These are phyloP conservation scores for Coniochaeta pulveracea DNA, from an alignment of 2,329 filamentous ascomycete genomes.

Conservation along the genomic window DNA sequence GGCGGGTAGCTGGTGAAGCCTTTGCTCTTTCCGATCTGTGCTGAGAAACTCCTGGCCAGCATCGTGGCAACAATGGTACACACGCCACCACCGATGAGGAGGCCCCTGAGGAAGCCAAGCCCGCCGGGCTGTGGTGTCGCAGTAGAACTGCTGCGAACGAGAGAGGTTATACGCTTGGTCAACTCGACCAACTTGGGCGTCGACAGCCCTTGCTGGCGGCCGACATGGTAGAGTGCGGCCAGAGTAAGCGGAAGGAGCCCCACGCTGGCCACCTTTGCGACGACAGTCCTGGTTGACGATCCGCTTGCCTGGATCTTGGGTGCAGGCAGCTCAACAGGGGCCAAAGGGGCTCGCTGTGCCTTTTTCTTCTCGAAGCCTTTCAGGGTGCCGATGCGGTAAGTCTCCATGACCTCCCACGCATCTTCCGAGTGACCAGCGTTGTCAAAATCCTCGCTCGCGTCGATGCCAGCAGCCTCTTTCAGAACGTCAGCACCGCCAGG, in stretches of 20 bases:
- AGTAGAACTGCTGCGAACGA: conserved; percentile 10
- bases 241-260: no score
- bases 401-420: conserved; percentile 29
- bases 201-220: no score
- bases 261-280: no score
- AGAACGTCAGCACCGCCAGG: conserved; percentile 69
- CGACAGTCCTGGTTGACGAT: no score
- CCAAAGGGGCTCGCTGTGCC: conserved; percentile 5
- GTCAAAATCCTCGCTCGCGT: conserved; percentile 71
- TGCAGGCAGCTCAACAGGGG: background rate
- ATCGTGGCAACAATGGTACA: conserved; percentile 20
- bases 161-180: no score
- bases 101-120: conserved; percentile 23
- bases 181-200: no score
- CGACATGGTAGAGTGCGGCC: no score
- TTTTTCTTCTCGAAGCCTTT: conserved; percentile 16
- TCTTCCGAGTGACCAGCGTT: conserved; percentile 72
- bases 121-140: conserved; percentile 10
- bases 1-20: conserved; percentile 22
- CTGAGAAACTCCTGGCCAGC: conserved; percentile 17
- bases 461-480: conserved; percentile 65
- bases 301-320: background rate
- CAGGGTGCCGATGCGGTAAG: conserved; percentile 17
- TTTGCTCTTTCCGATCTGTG: conserved; percentile 19
- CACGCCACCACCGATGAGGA: conserved; percentile 22